A percentile compares a stretch with the other conserved stretches of the same genome.
These are phyloP conservation scores for Malus hybrid DNA, from an alignment of 331 rosid species.

Conservation along the genomic window DNA sequence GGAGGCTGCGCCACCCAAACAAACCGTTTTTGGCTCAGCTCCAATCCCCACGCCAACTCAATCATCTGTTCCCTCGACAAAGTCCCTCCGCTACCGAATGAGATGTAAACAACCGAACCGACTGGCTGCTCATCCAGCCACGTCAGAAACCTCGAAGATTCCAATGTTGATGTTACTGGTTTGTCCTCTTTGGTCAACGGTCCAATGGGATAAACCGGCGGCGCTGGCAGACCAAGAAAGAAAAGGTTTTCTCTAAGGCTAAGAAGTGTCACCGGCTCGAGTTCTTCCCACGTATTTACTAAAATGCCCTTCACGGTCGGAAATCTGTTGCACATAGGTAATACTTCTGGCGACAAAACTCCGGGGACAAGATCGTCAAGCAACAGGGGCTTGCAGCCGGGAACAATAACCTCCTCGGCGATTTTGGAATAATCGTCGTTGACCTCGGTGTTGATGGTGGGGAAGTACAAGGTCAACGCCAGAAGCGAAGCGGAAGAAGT, in stretches of 20 bases:
- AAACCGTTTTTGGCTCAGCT: not conserved
- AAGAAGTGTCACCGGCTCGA: not conserved
- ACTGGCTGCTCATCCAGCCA: not conserved
- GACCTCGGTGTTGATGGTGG: not conserved
- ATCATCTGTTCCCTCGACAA: not conserved
- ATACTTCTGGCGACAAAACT: not conserved
- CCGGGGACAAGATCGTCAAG: slow-evolving; percentile 6
- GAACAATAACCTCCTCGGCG: not conserved
- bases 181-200: not conserved
- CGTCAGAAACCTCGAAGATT: not conserved
- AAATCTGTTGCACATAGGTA: not conserved
- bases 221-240: not conserved
- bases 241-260: not conserved
- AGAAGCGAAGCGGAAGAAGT: not conserved
- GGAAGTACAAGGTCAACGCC: not conserved
- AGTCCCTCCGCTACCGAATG: slow-evolving; percentile 4
- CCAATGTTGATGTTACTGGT: not conserved
- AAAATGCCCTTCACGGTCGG: not conserved
- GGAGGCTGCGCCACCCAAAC: not conserved
- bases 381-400: slow-evolving; percentile 2
- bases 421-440: not conserved
- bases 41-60: not conserved
- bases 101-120: not conserved
- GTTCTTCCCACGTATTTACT: slow-evolving; percentile 2
- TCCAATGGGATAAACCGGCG: not conserved